Percentiles rank a stretch among this genome's conserved stretches.
Evolutionary conservation across 148 eudicot species (phyloP).

Genomic region (Heliosperma pusillum): DNA sequence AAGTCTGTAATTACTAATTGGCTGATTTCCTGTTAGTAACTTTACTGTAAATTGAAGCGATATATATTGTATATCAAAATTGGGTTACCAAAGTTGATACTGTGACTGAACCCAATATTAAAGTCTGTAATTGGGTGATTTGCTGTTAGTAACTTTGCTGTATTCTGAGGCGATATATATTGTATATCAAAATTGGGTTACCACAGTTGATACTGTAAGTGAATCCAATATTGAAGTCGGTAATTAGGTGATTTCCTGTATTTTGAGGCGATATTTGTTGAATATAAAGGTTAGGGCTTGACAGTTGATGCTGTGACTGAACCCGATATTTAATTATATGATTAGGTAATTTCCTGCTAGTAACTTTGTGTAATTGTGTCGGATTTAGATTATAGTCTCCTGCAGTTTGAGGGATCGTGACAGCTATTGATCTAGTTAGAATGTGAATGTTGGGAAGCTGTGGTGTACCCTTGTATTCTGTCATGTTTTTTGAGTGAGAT

Average conservation of each 20-base stretch:
- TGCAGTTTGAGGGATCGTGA: not conserved
- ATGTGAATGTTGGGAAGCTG: not conserved
- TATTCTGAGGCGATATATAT: too few species aligned
- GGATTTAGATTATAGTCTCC: not conserved
- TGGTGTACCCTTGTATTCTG: not conserved
- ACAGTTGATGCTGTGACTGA: not conserved
- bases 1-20: too few species aligned
- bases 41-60: too few species aligned
- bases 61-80: too few species aligned
- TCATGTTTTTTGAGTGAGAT: not conserved
- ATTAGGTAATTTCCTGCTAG: not conserved
- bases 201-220: too few species aligned
- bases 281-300: not conserved
- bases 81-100: too few species aligned
- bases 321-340: not conserved
- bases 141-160: not conserved
- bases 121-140: not conserved
- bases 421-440: not conserved
- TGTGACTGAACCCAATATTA: not conserved
- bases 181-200: too few species aligned
- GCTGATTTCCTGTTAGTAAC: too few species aligned
- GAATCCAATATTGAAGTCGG: too few species aligned
- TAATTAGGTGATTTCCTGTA: too few species aligned
- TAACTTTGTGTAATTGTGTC: not conserved
- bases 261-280: not conserved